These are phyloP conservation scores for Penicillium aurantiogriseum DNA, from an alignment of 2,329 filamentous ascomycete species.

Conservation along the genomic window DNA sequence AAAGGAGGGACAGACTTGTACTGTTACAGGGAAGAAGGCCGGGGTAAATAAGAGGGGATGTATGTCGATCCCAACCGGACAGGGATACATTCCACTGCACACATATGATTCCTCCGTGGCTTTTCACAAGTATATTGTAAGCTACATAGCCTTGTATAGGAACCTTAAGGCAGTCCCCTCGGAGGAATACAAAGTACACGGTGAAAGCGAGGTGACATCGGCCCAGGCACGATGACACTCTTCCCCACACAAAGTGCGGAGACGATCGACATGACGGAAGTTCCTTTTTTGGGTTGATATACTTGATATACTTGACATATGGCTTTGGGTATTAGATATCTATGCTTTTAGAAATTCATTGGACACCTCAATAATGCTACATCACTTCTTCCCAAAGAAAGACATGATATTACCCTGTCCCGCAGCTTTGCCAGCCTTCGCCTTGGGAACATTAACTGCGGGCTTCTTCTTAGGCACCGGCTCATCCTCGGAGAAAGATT, in stretches of 20 bases:
- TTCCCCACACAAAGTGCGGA: constrained; percentile 24
- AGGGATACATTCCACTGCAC: constrained; percentile 20
- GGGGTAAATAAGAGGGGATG: constrained; percentile 21
- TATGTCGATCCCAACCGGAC: constrained; percentile 20
- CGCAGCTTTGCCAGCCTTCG: constrained; percentile 57
- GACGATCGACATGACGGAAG: constrained; percentile 15
- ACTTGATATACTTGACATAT: background rate
- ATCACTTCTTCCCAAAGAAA: constrained; percentile 80
- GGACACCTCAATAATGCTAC: background rate
- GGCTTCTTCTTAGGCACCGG: constrained; percentile 52
- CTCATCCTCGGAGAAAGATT: constrained; percentile 91
- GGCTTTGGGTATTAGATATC: background rate
- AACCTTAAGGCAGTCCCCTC: background rate
- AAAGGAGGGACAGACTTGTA: background rate
- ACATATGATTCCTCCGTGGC: background rate
- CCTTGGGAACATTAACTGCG: constrained; percentile 46
- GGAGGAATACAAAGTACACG: constrained; percentile 14
- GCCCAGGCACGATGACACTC: constrained; percentile 10
- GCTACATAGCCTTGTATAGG: background rate
- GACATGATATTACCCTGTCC: constrained; percentile 79
- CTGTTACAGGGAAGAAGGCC: background rate
- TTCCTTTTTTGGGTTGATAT: background rate
- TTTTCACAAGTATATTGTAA: background rate
- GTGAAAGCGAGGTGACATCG: constrained; percentile 22
- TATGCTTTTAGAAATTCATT: background rate